Evolutionary conservation across 2,329 filamentous ascomycete species (phyloP).

Genomic region (Dactylonectria macrodidyma): DNA sequence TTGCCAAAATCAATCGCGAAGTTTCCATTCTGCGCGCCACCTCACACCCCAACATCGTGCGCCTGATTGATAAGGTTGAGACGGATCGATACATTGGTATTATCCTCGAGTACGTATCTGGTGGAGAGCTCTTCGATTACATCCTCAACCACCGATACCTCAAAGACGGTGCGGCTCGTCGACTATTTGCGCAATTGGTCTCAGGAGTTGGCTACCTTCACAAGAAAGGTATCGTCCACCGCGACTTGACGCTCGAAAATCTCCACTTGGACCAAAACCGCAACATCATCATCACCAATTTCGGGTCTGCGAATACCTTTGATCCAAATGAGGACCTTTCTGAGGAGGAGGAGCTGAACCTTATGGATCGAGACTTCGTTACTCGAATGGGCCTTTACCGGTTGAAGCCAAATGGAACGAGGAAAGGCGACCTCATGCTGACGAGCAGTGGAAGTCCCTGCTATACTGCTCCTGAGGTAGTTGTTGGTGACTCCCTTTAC

Average conservation of each 20-base stretch:
- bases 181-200: conserved; percentile 94
- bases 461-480: conserved; percentile 96
- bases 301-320: conserved; percentile 99
- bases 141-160: conserved; percentile 97
- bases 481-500: conserved; percentile 97
- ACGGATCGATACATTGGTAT: conserved; percentile 98
- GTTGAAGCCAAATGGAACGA: conserved; percentile 79
- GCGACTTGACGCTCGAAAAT: conserved; percentile 97
- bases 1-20: conserved; percentile 98
- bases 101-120: conserved; percentile 97
- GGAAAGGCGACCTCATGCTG: conserved; percentile 97
- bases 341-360: conserved; percentile 90
- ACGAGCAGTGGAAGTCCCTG: conserved; percentile 98
- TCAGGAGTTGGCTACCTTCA: conserved; percentile 98
- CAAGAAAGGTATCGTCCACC: conserved; percentile 98
- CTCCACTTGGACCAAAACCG: conserved; percentile 93
- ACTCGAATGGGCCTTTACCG: conserved; percentile 89
- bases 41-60: conserved; percentile 96
- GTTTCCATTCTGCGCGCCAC: conserved; percentile 91
- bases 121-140: conserved; percentile 97
- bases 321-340: conserved; percentile 88
- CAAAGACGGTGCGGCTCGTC: conserved; percentile 91
- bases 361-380: conserved; percentile 90
- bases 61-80: conserved; percentile 98
- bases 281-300: conserved; percentile 99